These are phyloP conservation scores for Macrophomina phaseolina DNA, from an alignment of 2,329 filamentous ascomycete species.

Conservation along the genomic window DNA sequence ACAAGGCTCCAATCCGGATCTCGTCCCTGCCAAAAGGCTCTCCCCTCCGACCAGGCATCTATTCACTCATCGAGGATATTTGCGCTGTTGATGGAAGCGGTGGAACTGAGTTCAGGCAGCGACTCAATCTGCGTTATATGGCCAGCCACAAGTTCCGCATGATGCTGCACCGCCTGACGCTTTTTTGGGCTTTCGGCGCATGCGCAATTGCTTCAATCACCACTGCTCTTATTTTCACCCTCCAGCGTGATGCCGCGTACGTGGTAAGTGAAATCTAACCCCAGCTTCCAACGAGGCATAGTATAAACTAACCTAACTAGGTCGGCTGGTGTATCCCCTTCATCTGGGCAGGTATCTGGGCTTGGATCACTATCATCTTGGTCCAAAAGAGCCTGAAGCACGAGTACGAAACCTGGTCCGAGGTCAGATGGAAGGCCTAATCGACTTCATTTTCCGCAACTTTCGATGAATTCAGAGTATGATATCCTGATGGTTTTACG, in stretches of 20 bases:
- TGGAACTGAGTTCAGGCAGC: conserved; percentile 58
- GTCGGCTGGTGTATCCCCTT: conserved; percentile 57
- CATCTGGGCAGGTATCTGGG: conserved; percentile 56
- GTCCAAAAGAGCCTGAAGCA: conserved; percentile 46
- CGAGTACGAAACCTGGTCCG: conserved; percentile 45
- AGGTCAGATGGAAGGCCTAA: conserved; percentile 46
- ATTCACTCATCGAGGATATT: conserved; percentile 61
- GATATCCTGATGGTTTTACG: conserved; percentile 21
- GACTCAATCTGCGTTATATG: conserved; percentile 59
- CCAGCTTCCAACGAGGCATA: neutral
- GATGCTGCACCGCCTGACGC: conserved; percentile 58
- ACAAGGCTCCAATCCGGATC: conserved; percentile 57
- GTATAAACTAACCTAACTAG: conserved; percentile 31
- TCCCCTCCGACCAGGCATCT: conserved; percentile 59
- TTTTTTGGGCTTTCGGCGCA: conserved; percentile 59
- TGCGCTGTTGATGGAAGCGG: conserved; percentile 60
- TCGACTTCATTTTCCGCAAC: neutral
- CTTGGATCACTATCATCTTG: conserved; percentile 52
- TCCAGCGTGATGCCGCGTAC: conserved; percentile 54
- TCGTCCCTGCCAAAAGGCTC: conserved; percentile 58
- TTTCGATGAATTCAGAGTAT: neutral
- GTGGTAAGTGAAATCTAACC: conserved; percentile 43
- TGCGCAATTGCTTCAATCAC: conserved; percentile 48
- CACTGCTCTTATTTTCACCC: conserved; percentile 55
- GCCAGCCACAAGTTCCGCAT: conserved; percentile 59